These are phyloP conservation scores for Pleurotus tuber-regium DNA, from an alignment of 768 basidiomycete genomes.

Conservation along the genomic window DNA sequence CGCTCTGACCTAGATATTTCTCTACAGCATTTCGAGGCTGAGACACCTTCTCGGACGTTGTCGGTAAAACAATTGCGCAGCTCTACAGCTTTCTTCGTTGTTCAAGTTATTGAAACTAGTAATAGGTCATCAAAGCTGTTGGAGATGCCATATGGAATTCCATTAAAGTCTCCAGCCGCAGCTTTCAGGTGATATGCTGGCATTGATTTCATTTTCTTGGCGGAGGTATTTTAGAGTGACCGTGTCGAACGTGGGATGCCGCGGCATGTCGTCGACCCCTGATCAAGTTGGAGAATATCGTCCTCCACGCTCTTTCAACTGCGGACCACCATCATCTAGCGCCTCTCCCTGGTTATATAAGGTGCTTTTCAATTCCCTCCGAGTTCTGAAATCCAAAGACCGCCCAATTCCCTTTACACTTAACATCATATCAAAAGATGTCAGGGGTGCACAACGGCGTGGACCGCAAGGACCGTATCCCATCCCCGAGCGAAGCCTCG, in stretches of 20 bases:
- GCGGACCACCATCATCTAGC: constrained; percentile 7
- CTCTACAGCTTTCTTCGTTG: too few species aligned
- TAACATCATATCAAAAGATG: neutral
- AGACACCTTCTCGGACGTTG: too few species aligned
- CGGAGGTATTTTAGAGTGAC: too few species aligned
- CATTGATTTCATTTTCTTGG: too few species aligned
- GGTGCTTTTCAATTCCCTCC: neutral
- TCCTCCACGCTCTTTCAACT: neutral
- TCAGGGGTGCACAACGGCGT: constrained; percentile 21
- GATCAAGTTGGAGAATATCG: neutral
- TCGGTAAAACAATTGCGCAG: too few species aligned
- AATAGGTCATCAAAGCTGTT: constrained; percentile 2
- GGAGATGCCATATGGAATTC: neutral
- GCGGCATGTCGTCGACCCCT: constrained; percentile 3
- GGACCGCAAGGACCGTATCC: constrained; percentile 54
- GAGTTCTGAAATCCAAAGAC: neutral
- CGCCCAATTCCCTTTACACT: neutral
- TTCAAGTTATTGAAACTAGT: too few species aligned
- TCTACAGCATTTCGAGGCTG: too few species aligned
- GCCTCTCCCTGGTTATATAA: neutral
- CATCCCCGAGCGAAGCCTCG: constrained; percentile 35
- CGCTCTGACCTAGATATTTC: too few species aligned
- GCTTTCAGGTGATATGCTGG: too few species aligned
- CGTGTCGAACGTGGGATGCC: constrained; percentile 1
- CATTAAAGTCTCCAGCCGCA: too few species aligned